Base-by-base conservation (phyloP, 1,284 basidiomycete species). In the Trametes polyzona region DNA sequence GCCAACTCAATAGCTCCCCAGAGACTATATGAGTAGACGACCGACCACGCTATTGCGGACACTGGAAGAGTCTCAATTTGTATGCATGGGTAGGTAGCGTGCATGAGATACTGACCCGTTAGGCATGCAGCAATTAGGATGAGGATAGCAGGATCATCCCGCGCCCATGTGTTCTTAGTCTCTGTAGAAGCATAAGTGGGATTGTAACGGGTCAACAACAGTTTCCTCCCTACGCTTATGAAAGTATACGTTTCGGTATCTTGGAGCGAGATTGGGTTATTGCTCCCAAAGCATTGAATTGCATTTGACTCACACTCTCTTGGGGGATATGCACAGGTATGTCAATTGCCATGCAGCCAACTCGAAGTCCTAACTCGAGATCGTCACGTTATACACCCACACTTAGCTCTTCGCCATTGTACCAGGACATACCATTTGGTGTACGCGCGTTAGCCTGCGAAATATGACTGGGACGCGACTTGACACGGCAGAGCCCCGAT, bases 161-260 rank as follows among this genome's bases (percentile, higher is more conserved):
- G 80, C 23, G 95, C 93, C 95, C 95, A 97, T 5, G 92, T 93
- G 72, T 98, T 97, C 81, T 97, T 97, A n/a, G 95, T 98, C 78
- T 97, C 93, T 92, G 69, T 26, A 30, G 12, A 36, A 1, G 19
- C 7, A 7, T 32, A 29, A 41, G 51, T 19, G 17, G 17, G 7
- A 11, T 11, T n/a, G 33, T 24, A 26, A 16, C 12, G 24, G 21
- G 12, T 6, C 6, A 14, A 10, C 10, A n/a, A n/a, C 8, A 47
- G 21, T 17, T 11, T 3, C 1, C 23, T 14, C n/a, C 84, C 54
- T 67, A 92, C 90, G 92, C 76, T 94, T 93, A 75, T 95, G 93
- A 68, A 93, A 95, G 69, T 95, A 95, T 7, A 95, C 93, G 73
- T 95, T 93, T 46, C 92, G 84, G 71, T 95, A 95, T 6, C 92